Conservation (phyloP, 176 grass and related monocot genomes). For the Zea mays region Zm-B73-REFERENCE-NAM-5.0 NC_050100.1:218230001-218230500, state of each 20-base stretch:
- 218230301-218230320: not conserved
- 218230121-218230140: slow-evolving; percentile 9
- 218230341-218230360: not conserved
- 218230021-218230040: slow-evolving; percentile 40
- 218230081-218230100: slow-evolving; percentile 42
- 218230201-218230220: not conserved
- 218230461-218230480: not conserved
- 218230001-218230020: slow-evolving; percentile 38
- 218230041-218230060: slow-evolving; percentile 38
- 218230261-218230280: not conserved
- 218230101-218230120: slow-evolving; percentile 28
- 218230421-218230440: not conserved
- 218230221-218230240: not conserved
- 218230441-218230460: not conserved
- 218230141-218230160: not conserved
- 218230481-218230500: not conserved
- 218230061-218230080: slow-evolving; percentile 14
- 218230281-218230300: not conserved
- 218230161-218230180: too few species aligned
- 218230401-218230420: not conserved
- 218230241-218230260: not conserved
- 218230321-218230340: not conserved
- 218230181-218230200: not conserved
- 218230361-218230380: not conserved
- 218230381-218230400: not conserved